Conservation (phyloP, 306 rosid genomes). For the Pyrus betulifolia region DNA sequence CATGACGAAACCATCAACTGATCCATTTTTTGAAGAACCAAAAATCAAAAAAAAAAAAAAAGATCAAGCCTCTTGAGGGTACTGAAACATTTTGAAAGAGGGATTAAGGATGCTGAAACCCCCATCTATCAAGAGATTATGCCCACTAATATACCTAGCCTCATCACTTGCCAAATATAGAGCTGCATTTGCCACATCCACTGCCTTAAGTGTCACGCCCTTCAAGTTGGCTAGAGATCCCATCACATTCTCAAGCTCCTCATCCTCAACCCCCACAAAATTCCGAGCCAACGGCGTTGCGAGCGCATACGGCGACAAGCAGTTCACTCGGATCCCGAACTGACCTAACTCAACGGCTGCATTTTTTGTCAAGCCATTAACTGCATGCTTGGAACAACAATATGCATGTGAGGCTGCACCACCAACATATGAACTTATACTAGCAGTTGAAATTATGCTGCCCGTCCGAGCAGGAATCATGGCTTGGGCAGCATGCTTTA, state of each 20-base stretch:
- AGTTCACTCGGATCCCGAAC: conserved; percentile 75
- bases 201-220: conserved; percentile 47
- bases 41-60: too few relatives aligned
- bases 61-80: conserved; percentile 24
- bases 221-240: conserved; percentile 43
- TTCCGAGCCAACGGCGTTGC: conserved; percentile 51
- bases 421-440: conserved; percentile 51
- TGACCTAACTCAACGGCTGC: conserved; percentile 75
- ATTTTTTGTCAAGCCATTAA: conserved; percentile 58
- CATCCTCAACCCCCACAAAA: conserved; percentile 34
- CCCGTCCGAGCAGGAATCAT: conserved; percentile 51
- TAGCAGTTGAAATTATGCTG: conserved; percentile 54
- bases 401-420: conserved; percentile 71
- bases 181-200: conserved; percentile 77
- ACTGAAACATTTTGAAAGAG: conserved; percentile 38
- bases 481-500: conserved; percentile 61
- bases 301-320: conserved; percentile 60
- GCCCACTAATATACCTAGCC: conserved; percentile 70
- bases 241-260: conserved; percentile 38
- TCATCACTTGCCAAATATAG: conserved; percentile 72
- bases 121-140: conserved; percentile 68
- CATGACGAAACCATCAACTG: too few relatives aligned
- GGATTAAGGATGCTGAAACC: conserved; percentile 61
- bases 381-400: conserved; percentile 61
- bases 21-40: too few relatives aligned